Base-by-base conservation (phyloP, 768 basidiomycete species). In the Lyophyllum semitale region DNA sequence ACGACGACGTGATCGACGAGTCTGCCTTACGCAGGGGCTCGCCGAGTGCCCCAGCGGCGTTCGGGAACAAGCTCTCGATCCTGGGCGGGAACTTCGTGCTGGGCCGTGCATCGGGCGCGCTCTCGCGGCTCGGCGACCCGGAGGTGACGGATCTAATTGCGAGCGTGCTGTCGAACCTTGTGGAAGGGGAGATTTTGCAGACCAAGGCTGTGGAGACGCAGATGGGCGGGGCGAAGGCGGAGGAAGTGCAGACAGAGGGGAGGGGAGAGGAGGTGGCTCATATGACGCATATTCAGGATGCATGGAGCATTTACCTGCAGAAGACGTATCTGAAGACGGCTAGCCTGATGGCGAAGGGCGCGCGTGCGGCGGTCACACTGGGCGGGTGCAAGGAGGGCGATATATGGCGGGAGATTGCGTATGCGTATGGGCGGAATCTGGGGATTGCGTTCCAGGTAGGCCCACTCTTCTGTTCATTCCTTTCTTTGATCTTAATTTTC, bases 301-400 rank as follows among this genome's bases (percentile, higher is more conserved):
- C 85, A 48, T 93, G 91, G 90, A 84, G 79, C 48, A 73, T 88
- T 12, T 98, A 98, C 71, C 79, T 98, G 66, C 85, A 89, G 64
- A 97, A 96, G 75, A 95, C 92, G 12, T 97, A 97, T 68, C 73
- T 97, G 59, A 97, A 97, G 73, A 95, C 93, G 15, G 95, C 95
- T 13, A 91, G 88, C 64, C 72, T 97, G 59, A 94, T 97, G 85
- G 94, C 95, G 3, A 98, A 98, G 70, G 88, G 88, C 1, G 87
- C 90, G 1, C 81, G 95, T 9, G 90, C 91, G 13, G 85, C 91
- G 0, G 93, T 93, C 11, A 87, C 96, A 1, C 78, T 98, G 0
- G 96, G 95, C 2, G 96, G 96, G 22, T 89, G 81, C 54, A 77
- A 72, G 54, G 86, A 92, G 64, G 92, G 89, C 8, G 95, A 97